Conservation (phyloP, 192 early-diverging fungal genomes). For the Gryganskiella cystojenkinii region DNA sequence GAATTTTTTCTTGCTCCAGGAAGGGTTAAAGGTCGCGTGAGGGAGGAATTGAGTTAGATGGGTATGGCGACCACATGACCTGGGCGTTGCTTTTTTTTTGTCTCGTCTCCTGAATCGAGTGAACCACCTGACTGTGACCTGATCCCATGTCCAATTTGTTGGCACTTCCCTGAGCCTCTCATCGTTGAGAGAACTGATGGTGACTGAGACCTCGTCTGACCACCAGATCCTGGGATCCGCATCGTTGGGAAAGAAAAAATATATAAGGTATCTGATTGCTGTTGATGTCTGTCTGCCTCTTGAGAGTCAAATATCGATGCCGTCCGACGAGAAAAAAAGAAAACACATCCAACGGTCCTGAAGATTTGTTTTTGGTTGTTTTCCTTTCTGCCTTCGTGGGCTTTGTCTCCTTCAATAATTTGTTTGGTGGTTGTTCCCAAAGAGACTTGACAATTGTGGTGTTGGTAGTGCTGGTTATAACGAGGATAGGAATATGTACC, state of each 20-base stretch:
- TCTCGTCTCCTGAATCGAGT: background rate
- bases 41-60: too few relatives aligned
- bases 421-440: background rate
- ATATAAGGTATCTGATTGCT: too few relatives aligned
- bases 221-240: too few relatives aligned
- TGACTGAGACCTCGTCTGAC: background rate
- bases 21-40: too few relatives aligned
- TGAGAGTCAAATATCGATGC: too few relatives aligned
- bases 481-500: slow-evolving; percentile 42
- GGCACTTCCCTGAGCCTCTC: too few relatives aligned
- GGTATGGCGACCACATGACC: too few relatives aligned
- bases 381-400: slow-evolving; percentile 9
- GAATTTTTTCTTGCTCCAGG: background rate
- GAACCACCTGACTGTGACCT: background rate
- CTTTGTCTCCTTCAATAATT: background rate
- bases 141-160: too few relatives aligned
- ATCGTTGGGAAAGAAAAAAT: slow-evolving; percentile 3
- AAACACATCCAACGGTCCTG: background rate
- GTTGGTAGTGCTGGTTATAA: background rate
- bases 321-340: too few relatives aligned
- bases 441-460: background rate
- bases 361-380: background rate
- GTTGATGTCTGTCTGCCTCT: too few relatives aligned
- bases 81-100: background rate
- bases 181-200: background rate